phyloP scores from a whole-genome alignment of 352 stramenopile genomes.

The Phytophthora citricola region DNA sequence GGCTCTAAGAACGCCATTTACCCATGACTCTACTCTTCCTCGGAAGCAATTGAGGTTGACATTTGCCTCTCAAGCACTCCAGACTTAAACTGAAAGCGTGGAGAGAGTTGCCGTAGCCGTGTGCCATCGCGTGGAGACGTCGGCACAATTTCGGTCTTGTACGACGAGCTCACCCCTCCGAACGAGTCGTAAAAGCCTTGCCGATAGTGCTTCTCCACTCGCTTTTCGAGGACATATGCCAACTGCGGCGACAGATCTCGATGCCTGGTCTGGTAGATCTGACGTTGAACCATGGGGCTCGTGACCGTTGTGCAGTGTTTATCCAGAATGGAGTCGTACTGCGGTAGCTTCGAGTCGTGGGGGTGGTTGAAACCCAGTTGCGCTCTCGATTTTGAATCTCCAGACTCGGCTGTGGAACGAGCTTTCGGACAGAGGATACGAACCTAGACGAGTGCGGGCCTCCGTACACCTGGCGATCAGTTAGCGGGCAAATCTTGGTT shows the following conservation, averaged over 20 bases:
- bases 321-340: conserved; percentile 83
- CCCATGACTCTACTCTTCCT: not conserved
- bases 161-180: conserved; percentile 46
- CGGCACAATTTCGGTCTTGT: conserved; percentile 47
- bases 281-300: conserved; percentile 73
- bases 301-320: conserved; percentile 82
- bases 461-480: conserved; percentile 29
- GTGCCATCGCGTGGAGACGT: conserved; percentile 10
- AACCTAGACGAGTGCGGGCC: conserved; percentile 7
- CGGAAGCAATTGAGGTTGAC: not conserved
- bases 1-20: not conserved
- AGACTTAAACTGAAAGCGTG: not conserved
- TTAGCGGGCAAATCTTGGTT: conserved; percentile 28
- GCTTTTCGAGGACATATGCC: conserved; percentile 75
- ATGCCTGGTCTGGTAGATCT: conserved; percentile 72
- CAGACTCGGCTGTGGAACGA: conserved; percentile 18
- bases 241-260: conserved; percentile 74
- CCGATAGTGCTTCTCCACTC: conserved; percentile 64
- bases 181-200: conserved; percentile 43
- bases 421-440: conserved; percentile 16
- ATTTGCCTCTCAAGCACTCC: conserved; percentile 4
- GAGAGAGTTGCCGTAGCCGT: conserved; percentile 13
- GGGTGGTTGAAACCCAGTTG: conserved; percentile 62
- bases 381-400: conserved; percentile 48
- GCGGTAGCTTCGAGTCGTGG: conserved; percentile 58